These are phyloP conservation scores for Boletus tylopilopsis DNA, from an alignment of 768 basidiomycete species.

Conservation along the genomic window DNA sequence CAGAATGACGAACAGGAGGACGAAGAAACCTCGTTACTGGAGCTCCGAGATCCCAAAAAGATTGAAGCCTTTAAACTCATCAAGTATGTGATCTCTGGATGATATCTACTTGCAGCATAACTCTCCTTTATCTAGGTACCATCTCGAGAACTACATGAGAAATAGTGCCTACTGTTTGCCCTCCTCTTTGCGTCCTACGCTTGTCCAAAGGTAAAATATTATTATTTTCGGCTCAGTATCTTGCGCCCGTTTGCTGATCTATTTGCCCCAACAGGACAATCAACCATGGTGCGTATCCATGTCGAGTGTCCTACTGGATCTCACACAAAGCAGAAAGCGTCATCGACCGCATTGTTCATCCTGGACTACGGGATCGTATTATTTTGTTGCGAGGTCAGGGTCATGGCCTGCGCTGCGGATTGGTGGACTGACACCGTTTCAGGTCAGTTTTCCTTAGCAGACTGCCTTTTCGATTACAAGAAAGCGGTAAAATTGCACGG, in stretches of 20 bases:
- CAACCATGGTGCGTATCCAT: constrained; percentile 64
- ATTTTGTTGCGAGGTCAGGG: constrained; percentile 74
- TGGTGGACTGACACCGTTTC: constrained; percentile 5
- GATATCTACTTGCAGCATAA: neutral
- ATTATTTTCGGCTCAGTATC: neutral
- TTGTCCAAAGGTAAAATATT: constrained; percentile 71
- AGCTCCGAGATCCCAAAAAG: constrained; percentile 57
- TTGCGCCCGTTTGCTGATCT: neutral
- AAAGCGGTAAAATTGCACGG: constrained; percentile 74
- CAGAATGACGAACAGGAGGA: constrained; percentile 47
- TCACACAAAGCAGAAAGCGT: constrained; percentile 60
- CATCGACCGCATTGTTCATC: constrained; percentile 88
- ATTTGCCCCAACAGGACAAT: constrained; percentile 53
- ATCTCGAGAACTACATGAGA: constrained; percentile 84
- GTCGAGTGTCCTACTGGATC: neutral
- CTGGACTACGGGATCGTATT: constrained; percentile 86
- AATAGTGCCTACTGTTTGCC: constrained; percentile 88
- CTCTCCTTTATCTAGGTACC: constrained; percentile 56
- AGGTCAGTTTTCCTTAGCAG: constrained; percentile 79
- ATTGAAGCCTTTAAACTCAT: constrained; percentile 81
- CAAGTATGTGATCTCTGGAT: constrained; percentile 42
- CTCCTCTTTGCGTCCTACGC: constrained; percentile 79
- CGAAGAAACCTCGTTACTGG: constrained; percentile 41
- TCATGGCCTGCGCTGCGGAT: constrained; percentile 16
- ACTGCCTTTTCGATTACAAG: constrained; percentile 74